phyloP scores from a whole-genome alignment of 75 land plant species.

The Cunninghamia lanceolata region DNA sequence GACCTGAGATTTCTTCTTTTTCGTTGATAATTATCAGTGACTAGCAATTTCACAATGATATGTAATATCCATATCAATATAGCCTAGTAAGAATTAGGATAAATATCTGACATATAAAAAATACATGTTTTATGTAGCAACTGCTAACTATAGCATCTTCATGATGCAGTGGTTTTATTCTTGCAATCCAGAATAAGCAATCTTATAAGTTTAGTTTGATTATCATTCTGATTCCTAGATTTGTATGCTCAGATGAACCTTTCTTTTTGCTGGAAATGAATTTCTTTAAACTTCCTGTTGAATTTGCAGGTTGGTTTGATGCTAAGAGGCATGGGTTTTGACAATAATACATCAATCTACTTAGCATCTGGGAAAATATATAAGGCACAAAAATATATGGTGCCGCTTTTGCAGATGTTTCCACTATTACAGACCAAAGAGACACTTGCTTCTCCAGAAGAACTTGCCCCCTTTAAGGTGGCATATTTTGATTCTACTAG shows the following conservation, averaged over 20 bases:
- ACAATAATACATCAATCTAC: conserved; percentile 70
- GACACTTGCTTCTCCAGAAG: conserved; percentile 64
- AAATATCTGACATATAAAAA: background rate
- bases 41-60: background rate
- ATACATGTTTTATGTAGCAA: background rate
- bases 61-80: background rate
- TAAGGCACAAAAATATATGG: conserved; percentile 56
- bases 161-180: background rate
- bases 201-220: background rate
- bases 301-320: conserved; percentile 87
- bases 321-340: conserved; percentile 91
- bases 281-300: background rate
- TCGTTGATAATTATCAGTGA: background rate
- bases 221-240: background rate
- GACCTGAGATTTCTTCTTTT: background rate
- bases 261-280: background rate
- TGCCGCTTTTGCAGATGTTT: conserved; percentile 71
- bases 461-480: conserved; percentile 71
- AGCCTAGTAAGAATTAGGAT: background rate
- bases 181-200: background rate
- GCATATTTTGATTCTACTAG: background rate
- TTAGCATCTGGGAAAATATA: conserved; percentile 89
- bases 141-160: background rate
- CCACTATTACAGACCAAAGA: conserved; percentile 79
- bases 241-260: background rate